These are phyloP conservation scores for Escallonia rubra DNA, from an alignment of 129 eudicot species.

Conservation along the genomic window DNA sequence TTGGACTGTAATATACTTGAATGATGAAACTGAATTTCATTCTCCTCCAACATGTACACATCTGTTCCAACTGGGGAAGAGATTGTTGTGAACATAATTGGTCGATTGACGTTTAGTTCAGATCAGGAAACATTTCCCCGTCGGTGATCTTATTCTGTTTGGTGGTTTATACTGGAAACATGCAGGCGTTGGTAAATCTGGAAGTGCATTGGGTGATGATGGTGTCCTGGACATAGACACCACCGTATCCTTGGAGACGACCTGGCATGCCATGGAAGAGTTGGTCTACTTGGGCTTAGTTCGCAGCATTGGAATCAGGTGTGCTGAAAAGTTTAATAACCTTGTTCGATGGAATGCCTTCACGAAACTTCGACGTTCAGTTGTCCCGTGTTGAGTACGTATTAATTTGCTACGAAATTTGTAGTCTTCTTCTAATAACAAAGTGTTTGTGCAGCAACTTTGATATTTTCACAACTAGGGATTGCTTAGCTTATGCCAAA, in stretches of 20 bases:
- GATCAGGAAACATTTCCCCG: not conserved
- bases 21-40: too few species aligned
- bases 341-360: too few species aligned
- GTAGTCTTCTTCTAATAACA: not conserved
- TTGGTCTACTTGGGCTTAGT: constrained; percentile 74
- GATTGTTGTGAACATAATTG: too few species aligned
- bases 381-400: too few species aligned
- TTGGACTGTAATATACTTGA: too few species aligned
- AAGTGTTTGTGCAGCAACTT: constrained; percentile 72
- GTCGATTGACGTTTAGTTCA: too few species aligned
- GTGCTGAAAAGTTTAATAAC: not conserved
- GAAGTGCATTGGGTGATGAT: constrained; percentile 72
- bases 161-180: not conserved
- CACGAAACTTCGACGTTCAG: too few species aligned
- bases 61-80: too few species aligned
- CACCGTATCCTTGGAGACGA: constrained; percentile 72
- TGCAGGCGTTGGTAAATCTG: constrained; percentile 80
- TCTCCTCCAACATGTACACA: too few species aligned
- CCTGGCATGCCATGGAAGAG: constrained; percentile 96
- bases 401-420: not conserved
- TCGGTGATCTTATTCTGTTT: not conserved
- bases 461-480: constrained; percentile 78
- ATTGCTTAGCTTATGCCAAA: constrained; percentile 78
- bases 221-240: constrained; percentile 82
- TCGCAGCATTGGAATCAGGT: constrained; percentile 91